Evolutionary conservation across 2,329 filamentous ascomycete species (phyloP).

Genomic region (Ceratocystis destructans): DNA sequence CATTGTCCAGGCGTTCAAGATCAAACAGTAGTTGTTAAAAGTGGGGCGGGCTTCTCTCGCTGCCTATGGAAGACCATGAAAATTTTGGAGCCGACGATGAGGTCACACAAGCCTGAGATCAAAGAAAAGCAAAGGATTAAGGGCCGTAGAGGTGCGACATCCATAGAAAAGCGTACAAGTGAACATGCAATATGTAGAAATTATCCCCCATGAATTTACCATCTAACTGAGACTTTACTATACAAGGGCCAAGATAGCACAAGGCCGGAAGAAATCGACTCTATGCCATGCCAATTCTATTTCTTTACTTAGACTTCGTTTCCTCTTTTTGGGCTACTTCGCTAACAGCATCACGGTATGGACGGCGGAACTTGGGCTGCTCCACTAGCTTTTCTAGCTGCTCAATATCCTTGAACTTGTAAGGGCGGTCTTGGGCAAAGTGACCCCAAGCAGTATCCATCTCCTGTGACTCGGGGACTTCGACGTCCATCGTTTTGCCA

Average conservation of each 20-base stretch:
- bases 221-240: neutral
- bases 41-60: neutral
- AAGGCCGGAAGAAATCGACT: neutral
- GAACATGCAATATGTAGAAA: neutral
- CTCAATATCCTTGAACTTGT: conserved; percentile 17
- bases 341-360: conserved; percentile 14
- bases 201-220: neutral
- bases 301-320: neutral
- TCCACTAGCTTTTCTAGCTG: conserved; percentile 17
- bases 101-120: neutral
- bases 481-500: conserved; percentile 18
- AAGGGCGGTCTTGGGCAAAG: conserved; percentile 18
- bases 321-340: neutral
- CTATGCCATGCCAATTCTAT: neutral
- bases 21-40: conserved; percentile 6
- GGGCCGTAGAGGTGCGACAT: neutral
- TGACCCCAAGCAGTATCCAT: conserved; percentile 16
- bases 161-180: neutral
- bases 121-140: neutral
- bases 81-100: neutral
- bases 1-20: neutral
- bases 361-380: conserved; percentile 17
- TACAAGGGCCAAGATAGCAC: conserved; percentile 1
- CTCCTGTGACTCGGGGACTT: conserved; percentile 16
- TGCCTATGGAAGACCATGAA: neutral